A percentile compares a stretch with the other conserved stretches of the same genome.
Evolutionary conservation across 2,329 filamentous ascomycete species (phyloP).

Genomic region (Leptographium flavum): DNA sequence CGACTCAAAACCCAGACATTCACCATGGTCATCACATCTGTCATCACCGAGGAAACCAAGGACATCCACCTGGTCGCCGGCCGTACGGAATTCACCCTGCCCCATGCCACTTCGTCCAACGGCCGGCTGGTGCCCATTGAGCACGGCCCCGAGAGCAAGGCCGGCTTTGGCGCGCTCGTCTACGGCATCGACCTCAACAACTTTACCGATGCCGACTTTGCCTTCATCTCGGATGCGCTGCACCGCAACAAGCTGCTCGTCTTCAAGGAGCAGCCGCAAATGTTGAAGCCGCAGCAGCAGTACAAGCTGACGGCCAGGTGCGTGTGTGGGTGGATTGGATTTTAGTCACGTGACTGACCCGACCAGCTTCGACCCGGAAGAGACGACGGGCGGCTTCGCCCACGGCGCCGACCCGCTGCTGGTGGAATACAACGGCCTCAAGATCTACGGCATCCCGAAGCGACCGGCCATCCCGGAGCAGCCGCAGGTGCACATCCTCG

Average conservation of each 20-base stretch:
- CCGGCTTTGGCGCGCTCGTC: conserved; percentile 20
- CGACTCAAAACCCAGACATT: background rate
- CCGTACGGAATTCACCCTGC: conserved; percentile 12
- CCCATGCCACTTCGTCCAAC: conserved; percentile 13
- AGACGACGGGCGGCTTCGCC: conserved; percentile 22
- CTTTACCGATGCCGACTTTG: conserved; percentile 19
- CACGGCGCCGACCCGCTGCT: conserved; percentile 21
- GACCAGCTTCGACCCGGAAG: conserved; percentile 19
- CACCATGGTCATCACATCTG: conserved; percentile 14
- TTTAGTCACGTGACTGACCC: background rate
- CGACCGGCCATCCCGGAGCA: conserved; percentile 9
- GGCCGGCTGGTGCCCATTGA: conserved; percentile 15
- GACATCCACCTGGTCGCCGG: conserved; percentile 5
- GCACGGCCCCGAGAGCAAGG: conserved; percentile 15
- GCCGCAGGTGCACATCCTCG: conserved; percentile 13
- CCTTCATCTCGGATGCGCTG: conserved; percentile 19
- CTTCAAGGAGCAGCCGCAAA: conserved; percentile 22
- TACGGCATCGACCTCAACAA: conserved; percentile 23
- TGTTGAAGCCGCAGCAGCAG: conserved; percentile 20
- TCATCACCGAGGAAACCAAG: conserved; percentile 11
- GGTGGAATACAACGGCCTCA: conserved; percentile 12
- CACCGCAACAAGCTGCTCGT: conserved; percentile 21
- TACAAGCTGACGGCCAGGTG: conserved; percentile 18
- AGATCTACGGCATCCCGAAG: conserved; percentile 21
- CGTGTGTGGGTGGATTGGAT: background rate